phyloP scores from a whole-genome alignment of 2,329 filamentous ascomycete genomes.

The Fusarium buharicum region DNA sequence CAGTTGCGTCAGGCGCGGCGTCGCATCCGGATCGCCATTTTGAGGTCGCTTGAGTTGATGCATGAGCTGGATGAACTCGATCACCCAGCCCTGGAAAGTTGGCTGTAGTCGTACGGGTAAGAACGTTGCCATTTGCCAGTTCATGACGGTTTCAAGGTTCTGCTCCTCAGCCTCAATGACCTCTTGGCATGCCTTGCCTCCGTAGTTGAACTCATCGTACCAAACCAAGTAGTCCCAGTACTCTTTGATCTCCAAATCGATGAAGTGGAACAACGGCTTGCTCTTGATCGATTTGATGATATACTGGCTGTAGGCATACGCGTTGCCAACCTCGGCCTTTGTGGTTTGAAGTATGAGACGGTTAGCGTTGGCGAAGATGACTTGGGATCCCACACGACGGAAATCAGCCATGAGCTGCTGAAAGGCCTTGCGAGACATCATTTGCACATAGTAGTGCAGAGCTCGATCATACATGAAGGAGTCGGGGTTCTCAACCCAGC shows the following conservation, averaged over 20 bases:
- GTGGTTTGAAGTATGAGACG: conserved; percentile 93
- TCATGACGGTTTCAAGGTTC: conserved; percentile 90
- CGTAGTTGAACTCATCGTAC: conserved; percentile 99
- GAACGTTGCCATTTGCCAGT: conserved; percentile 96
- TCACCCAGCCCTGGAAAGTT: conserved; percentile 89
- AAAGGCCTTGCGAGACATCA: conserved; percentile 97
- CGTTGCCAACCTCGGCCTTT: conserved; percentile 95
- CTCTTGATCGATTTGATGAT: conserved; percentile 97
- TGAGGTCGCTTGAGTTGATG: conserved; percentile 80
- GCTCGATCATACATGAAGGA: conserved; percentile 96
- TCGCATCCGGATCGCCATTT: conserved; percentile 61
- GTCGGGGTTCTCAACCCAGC: conserved; percentile 94
- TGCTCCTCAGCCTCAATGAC: conserved; percentile 80
- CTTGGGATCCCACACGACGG: conserved; percentile 90
- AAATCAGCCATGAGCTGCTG: conserved; percentile 98
- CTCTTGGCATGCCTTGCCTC: conserved; percentile 88
- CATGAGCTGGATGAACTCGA: conserved; percentile 96
- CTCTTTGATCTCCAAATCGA: conserved; percentile 96
- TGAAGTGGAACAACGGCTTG: conserved; percentile 95
- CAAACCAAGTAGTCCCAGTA: conserved; percentile 99
- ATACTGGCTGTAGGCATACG: conserved; percentile 96
- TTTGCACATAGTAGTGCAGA: conserved; percentile 96
- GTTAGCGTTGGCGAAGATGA: conserved; percentile 93
- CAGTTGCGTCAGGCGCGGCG: conserved; percentile 67
- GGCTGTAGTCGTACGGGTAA: conserved; percentile 82